These are phyloP conservation scores for Ophiosphaerella narmari DNA, from an alignment of 2,329 filamentous ascomycete genomes.

Conservation along the genomic window DNA sequence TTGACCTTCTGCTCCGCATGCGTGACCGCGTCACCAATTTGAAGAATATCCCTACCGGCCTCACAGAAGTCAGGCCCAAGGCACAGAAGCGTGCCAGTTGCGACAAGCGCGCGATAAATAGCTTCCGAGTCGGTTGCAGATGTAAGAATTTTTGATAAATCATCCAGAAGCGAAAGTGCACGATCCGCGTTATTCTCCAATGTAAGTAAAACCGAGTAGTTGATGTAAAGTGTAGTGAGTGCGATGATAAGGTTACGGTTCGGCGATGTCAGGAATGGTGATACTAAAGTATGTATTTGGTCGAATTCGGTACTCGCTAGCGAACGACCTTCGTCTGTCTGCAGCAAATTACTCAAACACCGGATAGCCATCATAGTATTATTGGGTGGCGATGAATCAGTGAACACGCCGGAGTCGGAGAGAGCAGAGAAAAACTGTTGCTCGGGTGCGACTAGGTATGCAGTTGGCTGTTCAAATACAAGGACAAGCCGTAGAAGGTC, in stretches of 20 bases:
- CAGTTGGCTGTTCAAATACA: slow-evolving; percentile 68
- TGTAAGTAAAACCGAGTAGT: slow-evolving; percentile 75
- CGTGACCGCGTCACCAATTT: slow-evolving; percentile 54
- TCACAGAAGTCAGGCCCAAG: slow-evolving; percentile 64
- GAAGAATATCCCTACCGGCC: slow-evolving; percentile 62
- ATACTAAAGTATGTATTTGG: slow-evolving; percentile 65
- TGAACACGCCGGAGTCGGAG: slow-evolving; percentile 61
- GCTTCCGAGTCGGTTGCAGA: slow-evolving; percentile 78
- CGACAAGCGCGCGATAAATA: slow-evolving; percentile 79
- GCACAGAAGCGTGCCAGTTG: slow-evolving; percentile 75
- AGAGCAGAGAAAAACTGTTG: slow-evolving; percentile 66
- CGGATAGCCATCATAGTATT: slow-evolving; percentile 86
- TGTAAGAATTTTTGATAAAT: slow-evolving; percentile 66
- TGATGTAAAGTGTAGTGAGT: slow-evolving; percentile 79
- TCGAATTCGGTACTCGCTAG: slow-evolving; percentile 63
- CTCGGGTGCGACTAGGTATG: slow-evolving; percentile 58
- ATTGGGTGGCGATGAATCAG: slow-evolving; percentile 68
- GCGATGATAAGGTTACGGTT: slow-evolving; percentile 86
- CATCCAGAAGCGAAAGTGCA: slow-evolving; percentile 61
- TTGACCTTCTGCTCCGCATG: slow-evolving; percentile 58
- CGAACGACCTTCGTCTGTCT: slow-evolving; percentile 69
- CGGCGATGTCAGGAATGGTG: slow-evolving; percentile 58
- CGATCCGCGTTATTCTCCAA: slow-evolving; percentile 55
- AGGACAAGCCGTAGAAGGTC: slow-evolving; percentile 87
- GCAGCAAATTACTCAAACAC: slow-evolving; percentile 81